Base-by-base conservation (phyloP, 768 basidiomycete genomes). In the Mycena pura region DNA sequence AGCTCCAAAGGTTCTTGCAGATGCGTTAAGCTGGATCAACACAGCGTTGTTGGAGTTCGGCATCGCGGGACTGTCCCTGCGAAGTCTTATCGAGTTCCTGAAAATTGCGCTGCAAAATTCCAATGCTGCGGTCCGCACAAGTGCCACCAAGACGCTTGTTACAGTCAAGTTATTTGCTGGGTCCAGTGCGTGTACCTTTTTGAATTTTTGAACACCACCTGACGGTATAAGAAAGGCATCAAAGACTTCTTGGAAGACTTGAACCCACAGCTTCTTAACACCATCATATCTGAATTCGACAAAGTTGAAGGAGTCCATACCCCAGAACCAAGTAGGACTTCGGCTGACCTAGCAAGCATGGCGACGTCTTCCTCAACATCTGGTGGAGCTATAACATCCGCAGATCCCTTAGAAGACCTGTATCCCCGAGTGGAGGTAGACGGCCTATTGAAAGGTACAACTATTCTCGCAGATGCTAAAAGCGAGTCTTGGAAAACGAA, bases 341-440 rank as follows among this genome's bases (percentile, higher is more conserved):
- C 92, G 19, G 87, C 82, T 9, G 97, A 99, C 71, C 79, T 94
- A 8, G 84, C 82, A 14, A 82, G 78, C 21, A 69, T 86, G 57
- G 77, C 77, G 6, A 68, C 82, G 0, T 72, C 79, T 6, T 71
- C 79, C 10, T 74, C 79, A 13, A 70, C 77, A n/a, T 76, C 79
- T 14, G 74, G 79, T 31, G 83, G 80, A 44, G 75, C 73, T 46
- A 75, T 71, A 10, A 77, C 77, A 31, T 72, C 76, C 7, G 77
- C 71, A 8, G 94, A 98, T 73, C 87, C 96, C 11, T 70, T 99
- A 64, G 97, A 99, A 66, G 95, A 97, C 46, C 80, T 99, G 38
- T 96, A 97, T 73, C 97, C 97, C 25, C 87, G 97, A 27, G 92
- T 98, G 38, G 97, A 99, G 69, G 80, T 99, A 38, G 96, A 99